Base-by-base conservation (phyloP, 2,329 filamentous ascomycete genomes). In the Pseudocercospora vitis region DNA sequence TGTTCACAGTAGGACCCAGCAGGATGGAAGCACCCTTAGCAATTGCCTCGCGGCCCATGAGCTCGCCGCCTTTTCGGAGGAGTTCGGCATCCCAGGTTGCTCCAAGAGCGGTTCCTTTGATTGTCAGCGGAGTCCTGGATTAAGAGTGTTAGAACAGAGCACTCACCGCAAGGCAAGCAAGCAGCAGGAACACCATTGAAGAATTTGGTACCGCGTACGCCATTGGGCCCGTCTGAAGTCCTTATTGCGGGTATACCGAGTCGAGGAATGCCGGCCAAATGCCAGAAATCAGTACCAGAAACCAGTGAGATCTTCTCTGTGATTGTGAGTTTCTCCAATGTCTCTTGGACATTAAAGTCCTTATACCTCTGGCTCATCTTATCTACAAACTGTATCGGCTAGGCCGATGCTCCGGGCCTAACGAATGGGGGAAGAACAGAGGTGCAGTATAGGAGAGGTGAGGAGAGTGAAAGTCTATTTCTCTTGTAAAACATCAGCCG, bases 21-120 rank as follows among this genome's bases (percentile, higher is more conserved):
- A 91, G 76, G 28, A 91, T 80, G 55, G 90, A 80, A 23, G 87
- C 85, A 4, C 87, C 87, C 65, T 88, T 85, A 14, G 87, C 86
- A 63, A 84, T 87, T 19, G 80, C 78, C 70, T 94, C 88, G 9
- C 84, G 77, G 9, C 84, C 88, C 54, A 92, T 80, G 59, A 89
- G 80, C 52, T 82, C 78, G 8, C 88, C 89, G 35, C 90, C 81
- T 59, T 88, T 74, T 56, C 84, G 78, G 21, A 91, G 78, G 31
- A 92, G 75, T 4, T 85, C 78, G 44, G 81, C 79, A 65, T 92
- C 88, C 86, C 87, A 94, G 28, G 88, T 90, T 35, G 88, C 86
- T 6, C 87, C 88, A 39, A 92, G 79, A 0, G 86, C 89, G 52
- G 89, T 84, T 9, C 63, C 59, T 62, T n/a, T 9, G 9, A 2